Conservation (phyloP, 2,329 filamentous ascomycete species). For the Neopestalotiopsis sp. region DNA sequence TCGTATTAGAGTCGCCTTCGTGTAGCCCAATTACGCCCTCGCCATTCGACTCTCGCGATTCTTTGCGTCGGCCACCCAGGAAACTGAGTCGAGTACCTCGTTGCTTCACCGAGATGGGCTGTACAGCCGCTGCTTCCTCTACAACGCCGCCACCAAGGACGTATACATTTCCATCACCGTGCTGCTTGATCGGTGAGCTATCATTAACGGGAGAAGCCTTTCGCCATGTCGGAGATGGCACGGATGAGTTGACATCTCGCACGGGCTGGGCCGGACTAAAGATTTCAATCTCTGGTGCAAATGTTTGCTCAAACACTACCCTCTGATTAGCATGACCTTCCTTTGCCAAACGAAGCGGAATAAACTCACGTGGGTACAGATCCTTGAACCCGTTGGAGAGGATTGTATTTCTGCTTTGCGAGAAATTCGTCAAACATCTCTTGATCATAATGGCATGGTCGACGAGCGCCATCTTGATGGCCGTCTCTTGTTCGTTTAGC, state of each 20-base stretch:
- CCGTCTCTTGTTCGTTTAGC: slow-evolving; percentile 69
- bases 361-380: slow-evolving; percentile 66
- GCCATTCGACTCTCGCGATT: slow-evolving; percentile 34
- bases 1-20: slow-evolving; percentile 27
- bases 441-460: slow-evolving; percentile 91
- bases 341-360: background rate
- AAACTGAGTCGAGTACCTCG: slow-evolving; percentile 63
- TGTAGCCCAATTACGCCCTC: slow-evolving; percentile 18
- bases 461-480: slow-evolving; percentile 82
- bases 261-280: slow-evolving; percentile 58
- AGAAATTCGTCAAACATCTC: slow-evolving; percentile 75
- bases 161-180: slow-evolving; percentile 24
- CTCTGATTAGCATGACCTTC: slow-evolving; percentile 25
- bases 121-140: slow-evolving; percentile 56
- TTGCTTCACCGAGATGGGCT: slow-evolving; percentile 55
- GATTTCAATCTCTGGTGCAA: slow-evolving; percentile 68
- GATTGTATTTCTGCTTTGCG: slow-evolving; percentile 64
- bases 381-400: slow-evolving; percentile 62
- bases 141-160: slow-evolving; percentile 37
- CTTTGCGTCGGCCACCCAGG: slow-evolving; percentile 58
- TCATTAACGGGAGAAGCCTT: slow-evolving; percentile 38
- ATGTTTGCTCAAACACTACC: slow-evolving; percentile 65
- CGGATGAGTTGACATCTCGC: slow-evolving; percentile 44
- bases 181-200: slow-evolving; percentile 25
- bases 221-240: slow-evolving; percentile 46